phyloP scores from a whole-genome alignment of 768 basidiomycete genomes.

The Lepiota brunneoincarnata region DNA sequence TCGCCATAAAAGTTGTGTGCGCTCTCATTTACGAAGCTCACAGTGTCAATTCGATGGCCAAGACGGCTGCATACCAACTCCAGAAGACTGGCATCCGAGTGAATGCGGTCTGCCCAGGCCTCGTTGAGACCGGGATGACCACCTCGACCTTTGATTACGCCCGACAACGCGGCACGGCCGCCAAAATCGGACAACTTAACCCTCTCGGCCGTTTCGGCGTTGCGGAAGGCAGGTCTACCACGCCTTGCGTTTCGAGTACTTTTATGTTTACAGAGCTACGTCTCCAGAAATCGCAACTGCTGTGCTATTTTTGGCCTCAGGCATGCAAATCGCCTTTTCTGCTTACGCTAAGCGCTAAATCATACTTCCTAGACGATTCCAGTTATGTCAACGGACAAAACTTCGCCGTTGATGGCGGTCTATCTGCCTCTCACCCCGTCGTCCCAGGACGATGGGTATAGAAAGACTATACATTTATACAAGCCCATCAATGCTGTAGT shows the following conservation, averaged over 20 bases:
- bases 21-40: not conserved
- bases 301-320: conserved; percentile 85
- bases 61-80: conserved; percentile 78
- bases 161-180: conserved; percentile 65
- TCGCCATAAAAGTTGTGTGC: not conserved
- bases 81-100: conserved; percentile 82
- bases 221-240: conserved; percentile 56
- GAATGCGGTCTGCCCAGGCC: conserved; percentile 86
- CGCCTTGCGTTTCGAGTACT: not conserved
- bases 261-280: not conserved
- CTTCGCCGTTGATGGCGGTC: conserved; percentile 83
- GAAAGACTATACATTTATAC: conserved; percentile 7
- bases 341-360: not conserved
- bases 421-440: conserved; percentile 78
- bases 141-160: conserved; percentile 73
- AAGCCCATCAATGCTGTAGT: not conserved
- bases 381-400: conserved; percentile 93
- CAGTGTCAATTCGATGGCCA: conserved; percentile 87
- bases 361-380: conserved; percentile 60
- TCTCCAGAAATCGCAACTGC: conserved; percentile 78
- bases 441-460: conserved; percentile 72
- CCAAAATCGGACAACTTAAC: conserved; percentile 83
- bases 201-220: conserved; percentile 82
- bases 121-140: conserved; percentile 96
- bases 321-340: conserved; percentile 33